phyloP scores from a whole-genome alignment of 257 asterid species.

The Plectranthus barbatus region DNA sequence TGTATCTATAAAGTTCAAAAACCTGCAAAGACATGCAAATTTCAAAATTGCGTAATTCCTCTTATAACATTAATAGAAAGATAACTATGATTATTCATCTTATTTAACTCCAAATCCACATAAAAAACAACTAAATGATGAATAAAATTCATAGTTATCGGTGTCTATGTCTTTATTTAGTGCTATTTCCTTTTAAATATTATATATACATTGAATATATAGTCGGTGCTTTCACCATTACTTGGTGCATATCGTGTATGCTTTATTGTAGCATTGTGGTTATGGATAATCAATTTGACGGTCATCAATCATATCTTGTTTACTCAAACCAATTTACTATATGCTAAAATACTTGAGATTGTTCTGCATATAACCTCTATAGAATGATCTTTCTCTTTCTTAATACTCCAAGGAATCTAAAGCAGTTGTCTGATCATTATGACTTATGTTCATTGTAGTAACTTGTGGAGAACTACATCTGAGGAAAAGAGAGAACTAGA shows the following conservation, averaged over 20 bases:
- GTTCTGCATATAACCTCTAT: neutral
- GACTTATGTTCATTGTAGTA: slow-evolving; percentile 44
- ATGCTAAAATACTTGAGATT: neutral
- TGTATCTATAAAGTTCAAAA: too few species aligned
- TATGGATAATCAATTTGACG: neutral
- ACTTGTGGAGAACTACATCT: slow-evolving; percentile 93
- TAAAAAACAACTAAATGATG: too few species aligned
- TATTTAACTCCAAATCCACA: too few species aligned
- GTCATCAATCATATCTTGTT: neutral
- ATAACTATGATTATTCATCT: too few species aligned
- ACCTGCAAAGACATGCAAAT: too few species aligned
- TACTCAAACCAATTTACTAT: neutral
- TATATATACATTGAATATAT: neutral
- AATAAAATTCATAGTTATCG: too few species aligned
- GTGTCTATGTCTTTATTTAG: neutral
- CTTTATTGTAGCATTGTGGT: neutral
- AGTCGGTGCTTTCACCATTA: neutral
- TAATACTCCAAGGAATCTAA: slow-evolving; percentile 8
- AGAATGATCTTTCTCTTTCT: neutral
- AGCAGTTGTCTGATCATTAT: slow-evolving; percentile 2
- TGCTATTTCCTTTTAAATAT: too few species aligned
- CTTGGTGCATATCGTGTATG: neutral
- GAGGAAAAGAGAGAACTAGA: slow-evolving; percentile 97
- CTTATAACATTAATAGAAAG: too few species aligned
- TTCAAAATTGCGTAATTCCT: too few species aligned